phyloP scores from a whole-genome alignment of 371 early-diverging fungal genomes.

The Phascolomyces articulosus region DNA sequence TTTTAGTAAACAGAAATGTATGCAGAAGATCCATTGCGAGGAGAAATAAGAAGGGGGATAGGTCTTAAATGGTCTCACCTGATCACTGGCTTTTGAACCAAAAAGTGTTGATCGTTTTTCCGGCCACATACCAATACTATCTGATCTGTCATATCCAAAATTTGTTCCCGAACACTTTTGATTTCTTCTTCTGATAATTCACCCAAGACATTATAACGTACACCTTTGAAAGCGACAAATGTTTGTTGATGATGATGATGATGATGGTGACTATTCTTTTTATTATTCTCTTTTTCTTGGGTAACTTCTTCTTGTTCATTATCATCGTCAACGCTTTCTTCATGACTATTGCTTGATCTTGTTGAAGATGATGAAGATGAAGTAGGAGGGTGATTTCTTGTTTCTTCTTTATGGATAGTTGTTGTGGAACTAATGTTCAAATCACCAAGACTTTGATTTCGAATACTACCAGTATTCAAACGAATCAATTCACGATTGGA shows the following conservation, averaged over 20 bases:
- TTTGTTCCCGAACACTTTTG: slow-evolving; percentile 38
- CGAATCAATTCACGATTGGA: slow-evolving; percentile 55
- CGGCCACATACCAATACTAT: slow-evolving; percentile 30
- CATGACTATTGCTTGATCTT: slow-evolving; percentile 3
- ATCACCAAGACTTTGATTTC: slow-evolving; percentile 44
- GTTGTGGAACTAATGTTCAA: slow-evolving; percentile 9
- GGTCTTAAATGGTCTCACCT: slow-evolving; percentile 20
- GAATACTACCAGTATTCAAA: slow-evolving; percentile 65
- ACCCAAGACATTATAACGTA: slow-evolving; percentile 44
- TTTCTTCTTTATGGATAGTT: too few relatives aligned
- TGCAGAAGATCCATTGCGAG: neutral
- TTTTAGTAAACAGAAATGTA: neutral
- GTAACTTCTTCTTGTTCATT: neutral
- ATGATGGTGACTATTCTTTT: neutral
- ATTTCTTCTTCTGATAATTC: slow-evolving; percentile 40
- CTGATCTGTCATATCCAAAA: slow-evolving; percentile 30
- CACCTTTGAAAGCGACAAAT: slow-evolving; percentile 41
- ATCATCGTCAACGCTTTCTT: slow-evolving; percentile 10
- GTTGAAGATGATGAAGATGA: neutral
- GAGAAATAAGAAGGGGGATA: too few relatives aligned
- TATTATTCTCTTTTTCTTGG: neutral
- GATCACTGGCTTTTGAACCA: slow-evolving; percentile 41
- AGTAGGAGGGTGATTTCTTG: neutral
- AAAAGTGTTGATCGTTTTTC: slow-evolving; percentile 21
- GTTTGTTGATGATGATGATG: neutral